phyloP scores from a whole-genome alignment of 1,284 basidiomycete genomes.

The Chalciporus piperatoides region DNA sequence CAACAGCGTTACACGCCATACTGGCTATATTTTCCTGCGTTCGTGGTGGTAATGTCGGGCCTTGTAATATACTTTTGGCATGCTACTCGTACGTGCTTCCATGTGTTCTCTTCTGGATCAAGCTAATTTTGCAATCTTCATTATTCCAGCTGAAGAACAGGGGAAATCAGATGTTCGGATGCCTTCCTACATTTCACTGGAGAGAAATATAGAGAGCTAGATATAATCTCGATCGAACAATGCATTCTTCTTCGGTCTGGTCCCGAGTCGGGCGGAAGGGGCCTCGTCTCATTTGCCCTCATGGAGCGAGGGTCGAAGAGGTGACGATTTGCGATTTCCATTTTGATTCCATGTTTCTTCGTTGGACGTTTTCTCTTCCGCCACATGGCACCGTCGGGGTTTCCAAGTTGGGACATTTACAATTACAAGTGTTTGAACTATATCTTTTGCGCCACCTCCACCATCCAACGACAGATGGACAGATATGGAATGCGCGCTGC shows the following conservation, averaged over 20 bases:
- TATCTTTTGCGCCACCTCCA: background rate
- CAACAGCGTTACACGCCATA: conserved; percentile 70
- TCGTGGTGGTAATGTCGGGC: conserved; percentile 61
- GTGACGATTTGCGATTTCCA: background rate
- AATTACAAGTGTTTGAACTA: background rate
- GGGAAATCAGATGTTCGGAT: conserved; percentile 26
- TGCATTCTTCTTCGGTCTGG: background rate
- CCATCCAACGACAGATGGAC: background rate
- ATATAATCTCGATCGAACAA: background rate
- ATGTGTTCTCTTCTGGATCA: background rate
- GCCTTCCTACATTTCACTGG: conserved; percentile 16
- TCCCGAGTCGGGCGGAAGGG: background rate
- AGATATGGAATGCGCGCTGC: background rate
- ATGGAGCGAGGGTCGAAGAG: too few species aligned
- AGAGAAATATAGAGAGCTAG: conserved; percentile 15
- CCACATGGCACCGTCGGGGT: background rate
- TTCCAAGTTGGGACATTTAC: background rate
- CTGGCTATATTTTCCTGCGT: conserved; percentile 82
- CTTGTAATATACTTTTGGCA: conserved; percentile 80
- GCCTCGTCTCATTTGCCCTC: too few species aligned
- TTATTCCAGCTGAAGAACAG: conserved; percentile 26
- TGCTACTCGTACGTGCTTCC: conserved; percentile 58
- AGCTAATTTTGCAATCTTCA: conserved; percentile 1
- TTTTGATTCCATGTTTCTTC: background rate
- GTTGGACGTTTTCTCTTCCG: background rate